phyloP scores from a whole-genome alignment of 441 rosid species.

The Raphanus hybrid region DNA sequence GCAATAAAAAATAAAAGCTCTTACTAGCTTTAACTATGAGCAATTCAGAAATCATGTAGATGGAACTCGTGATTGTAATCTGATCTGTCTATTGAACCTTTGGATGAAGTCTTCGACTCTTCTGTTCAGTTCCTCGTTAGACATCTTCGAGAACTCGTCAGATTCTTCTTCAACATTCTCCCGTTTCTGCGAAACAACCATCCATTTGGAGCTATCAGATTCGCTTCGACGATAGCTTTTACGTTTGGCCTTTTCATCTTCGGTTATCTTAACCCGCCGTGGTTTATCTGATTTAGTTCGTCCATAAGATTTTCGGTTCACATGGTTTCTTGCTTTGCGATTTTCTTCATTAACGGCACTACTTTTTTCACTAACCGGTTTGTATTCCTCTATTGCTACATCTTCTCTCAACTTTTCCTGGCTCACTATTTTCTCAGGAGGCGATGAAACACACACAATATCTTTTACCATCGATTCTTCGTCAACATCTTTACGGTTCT shows the following conservation, averaged over 20 bases:
- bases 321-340: conserved; percentile 13
- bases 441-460: neutral
- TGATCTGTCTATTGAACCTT: conserved; percentile 53
- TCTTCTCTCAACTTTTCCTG: conserved; percentile 21
- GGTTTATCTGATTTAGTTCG: conserved; percentile 28
- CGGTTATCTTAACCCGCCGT: neutral
- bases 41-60: conserved; percentile 13
- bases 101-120: conserved; percentile 71
- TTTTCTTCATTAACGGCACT: neutral
- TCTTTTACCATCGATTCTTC: conserved; percentile 22
- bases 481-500: conserved; percentile 5
- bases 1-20: neutral
- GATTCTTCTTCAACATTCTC: conserved; percentile 40
- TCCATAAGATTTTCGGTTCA: conserved; percentile 12
- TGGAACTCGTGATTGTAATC: conserved; percentile 42
- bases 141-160: conserved; percentile 61
- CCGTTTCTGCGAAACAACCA: conserved; percentile 30
- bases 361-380: conserved; percentile 3
- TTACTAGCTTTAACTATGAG: conserved; percentile 2
- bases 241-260: conserved; percentile 1
- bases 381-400: conserved; percentile 14
- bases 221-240: conserved; percentile 33
- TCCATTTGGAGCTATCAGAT: conserved; percentile 41
- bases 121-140: conserved; percentile 64
- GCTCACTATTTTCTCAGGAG: conserved; percentile 25